Conservation (phyloP, 2,329 filamentous ascomycete species). For the Parastagonospora nodorum region DNA sequence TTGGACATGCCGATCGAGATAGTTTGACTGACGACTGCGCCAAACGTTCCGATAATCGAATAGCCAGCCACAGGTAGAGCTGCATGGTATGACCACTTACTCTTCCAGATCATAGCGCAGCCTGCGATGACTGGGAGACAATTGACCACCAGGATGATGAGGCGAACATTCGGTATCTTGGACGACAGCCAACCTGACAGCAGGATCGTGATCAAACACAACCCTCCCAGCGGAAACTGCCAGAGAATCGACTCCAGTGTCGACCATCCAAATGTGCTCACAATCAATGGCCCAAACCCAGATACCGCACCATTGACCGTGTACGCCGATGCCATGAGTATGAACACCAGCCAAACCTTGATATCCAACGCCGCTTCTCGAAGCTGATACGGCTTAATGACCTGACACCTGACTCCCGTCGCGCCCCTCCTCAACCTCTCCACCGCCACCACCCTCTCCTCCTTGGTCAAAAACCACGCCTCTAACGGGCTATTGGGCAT, state of each 20-base stretch:
- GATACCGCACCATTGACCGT: constrained; percentile 56
- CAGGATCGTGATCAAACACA: constrained; percentile 71
- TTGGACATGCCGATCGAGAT: constrained; percentile 67
- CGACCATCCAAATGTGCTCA: constrained; percentile 50
- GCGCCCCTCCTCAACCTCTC: constrained; percentile 54
- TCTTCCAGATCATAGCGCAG: constrained; percentile 76
- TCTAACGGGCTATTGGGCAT: constrained; percentile 69
- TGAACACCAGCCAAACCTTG: constrained; percentile 48
- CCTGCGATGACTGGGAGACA: constrained; percentile 77
- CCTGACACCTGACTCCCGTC: constrained; percentile 58
- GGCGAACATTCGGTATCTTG: constrained; percentile 65
- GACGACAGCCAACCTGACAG: constrained; percentile 68
- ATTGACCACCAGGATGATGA: constrained; percentile 67
- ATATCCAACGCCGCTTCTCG: constrained; percentile 55
- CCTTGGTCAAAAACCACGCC: constrained; percentile 70
- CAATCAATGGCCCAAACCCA: constrained; percentile 46
- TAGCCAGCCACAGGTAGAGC: constrained; percentile 72
- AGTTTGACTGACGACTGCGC: constrained; percentile 68
- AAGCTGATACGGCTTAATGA: constrained; percentile 59
- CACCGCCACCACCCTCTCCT: constrained; percentile 63
- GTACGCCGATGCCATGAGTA: constrained; percentile 58
- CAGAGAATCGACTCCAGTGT: constrained; percentile 52
- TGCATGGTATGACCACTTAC: constrained; percentile 65
- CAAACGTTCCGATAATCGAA: constrained; percentile 74
- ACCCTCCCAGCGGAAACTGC: constrained; percentile 73